Evolutionary conservation across 1,284 basidiomycete species (phyloP), one percentile per base, ranked within the genome.

Genomic region (Ustilago curta): DNA sequence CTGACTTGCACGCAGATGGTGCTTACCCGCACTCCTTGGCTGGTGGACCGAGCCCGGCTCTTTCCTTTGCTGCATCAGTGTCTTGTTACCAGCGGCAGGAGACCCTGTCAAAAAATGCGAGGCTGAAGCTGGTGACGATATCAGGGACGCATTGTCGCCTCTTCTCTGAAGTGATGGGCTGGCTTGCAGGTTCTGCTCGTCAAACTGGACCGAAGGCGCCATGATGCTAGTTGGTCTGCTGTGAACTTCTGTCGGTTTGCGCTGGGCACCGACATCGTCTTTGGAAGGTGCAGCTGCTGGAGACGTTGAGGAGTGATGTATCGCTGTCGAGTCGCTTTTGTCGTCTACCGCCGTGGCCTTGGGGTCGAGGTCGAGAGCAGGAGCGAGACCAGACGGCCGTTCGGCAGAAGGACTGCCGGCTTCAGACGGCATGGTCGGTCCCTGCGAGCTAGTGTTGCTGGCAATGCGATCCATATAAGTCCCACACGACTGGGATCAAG

Each of bases 141-240:
- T 55, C 27, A 66, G 42, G 9, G 69, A 65, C 4, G 63, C 50
- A 16, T 66, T 71, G 55, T 59, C 63, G 32, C 62, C 48, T 40
- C 63, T 53, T 8, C 69, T 40, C n/a, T 69, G 64, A 14, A 53
- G 49, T 9, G 73, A 65, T 8, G 73, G 69, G 3, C 64, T 65
- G 8, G 69, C 64, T 18, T 64, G 65, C 23, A 71, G 55, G 21
- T 32, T 76, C 53, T 71, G 73, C 49, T 76, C 73, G 61, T 76
- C 73, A 40, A 76, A 76, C 48, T 76, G 73, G 4, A 76, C 73
- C 21, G 69, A 68, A 19, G 73, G 73, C 11, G 61, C 55, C 52
- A 59, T 50, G 59, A 67, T 54, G 67, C 59, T 70, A 50, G 39
- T 44, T 8, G 60, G 58, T 23, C 59, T 55, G 44, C 59, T 64